phyloP scores from a whole-genome alignment of 176 grass and related monocot species.

The Eragrostis curvula region DNA sequence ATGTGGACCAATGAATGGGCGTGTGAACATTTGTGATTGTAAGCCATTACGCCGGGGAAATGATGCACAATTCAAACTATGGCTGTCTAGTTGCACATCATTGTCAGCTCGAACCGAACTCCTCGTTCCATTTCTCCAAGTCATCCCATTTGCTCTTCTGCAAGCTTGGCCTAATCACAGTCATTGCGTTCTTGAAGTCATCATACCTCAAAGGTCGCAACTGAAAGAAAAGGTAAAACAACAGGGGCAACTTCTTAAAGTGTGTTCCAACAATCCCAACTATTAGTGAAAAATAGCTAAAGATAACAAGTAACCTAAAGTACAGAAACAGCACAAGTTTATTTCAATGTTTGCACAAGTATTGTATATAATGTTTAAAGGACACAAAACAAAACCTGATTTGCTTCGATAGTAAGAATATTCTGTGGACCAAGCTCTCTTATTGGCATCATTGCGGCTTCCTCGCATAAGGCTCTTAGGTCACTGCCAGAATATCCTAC shows the following conservation, averaged over 20 bases:
- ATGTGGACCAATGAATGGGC: neutral
- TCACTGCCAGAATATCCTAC: slow-evolving; percentile 98
- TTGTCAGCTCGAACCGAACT: slow-evolving; percentile 83
- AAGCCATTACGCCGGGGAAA: neutral
- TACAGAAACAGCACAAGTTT: neutral
- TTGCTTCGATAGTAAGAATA: slow-evolving; percentile 86
- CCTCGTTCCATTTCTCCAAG: slow-evolving; percentile 84
- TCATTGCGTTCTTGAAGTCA: slow-evolving; percentile 82
- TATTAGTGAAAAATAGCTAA: neutral
- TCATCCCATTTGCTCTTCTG: slow-evolving; percentile 95
- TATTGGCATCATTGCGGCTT: slow-evolving; percentile 98
- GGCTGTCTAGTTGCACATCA: too few species aligned
- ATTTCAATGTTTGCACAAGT: neutral
- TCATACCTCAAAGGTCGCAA: slow-evolving; percentile 69
- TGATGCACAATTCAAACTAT: neutral
- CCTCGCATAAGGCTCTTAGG: slow-evolving; percentile 87
- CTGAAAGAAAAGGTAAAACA: slow-evolving; percentile 30
- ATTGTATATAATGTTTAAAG: neutral
- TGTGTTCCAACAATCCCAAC: neutral
- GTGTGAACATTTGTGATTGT: neutral
- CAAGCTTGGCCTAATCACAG: slow-evolving; percentile 80
- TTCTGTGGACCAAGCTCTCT: slow-evolving; percentile 88
- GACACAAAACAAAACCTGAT: slow-evolving; percentile 62
- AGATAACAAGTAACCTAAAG: neutral
- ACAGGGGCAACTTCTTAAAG: neutral